A percentile compares a stretch with the other conserved stretches of the same genome.
Conservation (phyloP, 1,139 yeast genomes). For the Yamadazyma trypodendri region DNA sequence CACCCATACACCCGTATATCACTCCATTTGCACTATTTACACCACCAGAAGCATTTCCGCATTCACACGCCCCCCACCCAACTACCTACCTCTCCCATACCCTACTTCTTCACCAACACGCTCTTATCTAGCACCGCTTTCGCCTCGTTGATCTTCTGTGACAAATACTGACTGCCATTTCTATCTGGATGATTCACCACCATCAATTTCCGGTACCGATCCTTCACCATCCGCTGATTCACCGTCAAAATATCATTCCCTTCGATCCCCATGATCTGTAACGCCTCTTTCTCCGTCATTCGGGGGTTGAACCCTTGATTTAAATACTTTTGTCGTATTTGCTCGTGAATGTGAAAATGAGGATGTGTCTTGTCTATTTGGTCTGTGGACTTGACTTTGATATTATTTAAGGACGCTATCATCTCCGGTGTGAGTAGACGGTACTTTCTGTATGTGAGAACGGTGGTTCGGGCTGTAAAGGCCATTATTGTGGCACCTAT, state of each 20-base stretch:
- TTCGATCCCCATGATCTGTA: slow-evolving; percentile 52
- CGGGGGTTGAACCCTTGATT: slow-evolving; percentile 46
- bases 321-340: slow-evolving; percentile 34
- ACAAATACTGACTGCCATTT: slow-evolving; percentile 69
- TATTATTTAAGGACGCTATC: slow-evolving; percentile 54
- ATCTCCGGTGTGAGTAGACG: slow-evolving; percentile 48
- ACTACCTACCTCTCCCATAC: background rate
- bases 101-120: slow-evolving; percentile 31
- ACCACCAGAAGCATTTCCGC: background rate
- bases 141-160: slow-evolving; percentile 77
- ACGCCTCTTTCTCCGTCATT: slow-evolving; percentile 65
- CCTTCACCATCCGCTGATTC: slow-evolving; percentile 43
- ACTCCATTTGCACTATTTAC: no score
- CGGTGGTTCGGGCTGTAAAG: slow-evolving; percentile 48
- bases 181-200: slow-evolving; percentile 72
- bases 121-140: slow-evolving; percentile 62
- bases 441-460: slow-evolving; percentile 45
- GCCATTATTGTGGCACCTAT: slow-evolving; percentile 57
- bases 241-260: slow-evolving; percentile 50
- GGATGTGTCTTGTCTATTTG: slow-evolving; percentile 19
- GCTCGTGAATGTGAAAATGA: slow-evolving; percentile 20
- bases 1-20: no score
- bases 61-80: background rate
- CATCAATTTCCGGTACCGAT: slow-evolving; percentile 64
- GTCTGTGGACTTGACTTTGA: slow-evolving; percentile 21